phyloP scores from a whole-genome alignment of 495 filamentous ascomycete genomes.

The Platismatia glauca region DNA sequence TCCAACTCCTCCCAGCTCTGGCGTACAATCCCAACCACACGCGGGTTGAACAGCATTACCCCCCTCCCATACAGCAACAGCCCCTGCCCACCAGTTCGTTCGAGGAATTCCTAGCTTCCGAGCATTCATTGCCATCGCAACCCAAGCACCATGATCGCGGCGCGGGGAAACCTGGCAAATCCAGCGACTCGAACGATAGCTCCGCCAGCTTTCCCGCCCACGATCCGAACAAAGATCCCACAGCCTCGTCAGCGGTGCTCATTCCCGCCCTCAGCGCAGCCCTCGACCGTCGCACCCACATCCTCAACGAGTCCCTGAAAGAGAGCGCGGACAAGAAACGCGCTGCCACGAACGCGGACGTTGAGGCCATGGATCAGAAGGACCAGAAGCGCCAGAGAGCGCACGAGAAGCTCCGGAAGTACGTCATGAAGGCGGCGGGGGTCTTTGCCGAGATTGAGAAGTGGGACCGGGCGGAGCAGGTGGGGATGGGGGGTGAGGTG shows the following conservation, averaged over 20 bases:
- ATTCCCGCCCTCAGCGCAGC: slow-evolving; percentile 86
- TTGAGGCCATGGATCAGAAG: slow-evolving; percentile 2
- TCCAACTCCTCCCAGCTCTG: slow-evolving; percentile 31
- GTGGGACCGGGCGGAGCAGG: slow-evolving; percentile 69
- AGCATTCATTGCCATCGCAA: slow-evolving; percentile 27
- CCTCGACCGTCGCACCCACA: slow-evolving; percentile 58
- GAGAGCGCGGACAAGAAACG: slow-evolving; percentile 2
- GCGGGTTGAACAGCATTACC: slow-evolving; percentile 14
- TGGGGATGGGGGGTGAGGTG: slow-evolving; percentile 87
- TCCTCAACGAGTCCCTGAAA: slow-evolving; percentile 19
- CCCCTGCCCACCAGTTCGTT: slow-evolving; percentile 18
- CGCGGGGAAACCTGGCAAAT: slow-evolving; percentile 19
- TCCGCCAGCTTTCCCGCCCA: slow-evolving; percentile 16
- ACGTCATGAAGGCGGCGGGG: slow-evolving; percentile 65
- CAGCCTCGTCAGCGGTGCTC: slow-evolving; percentile 72
- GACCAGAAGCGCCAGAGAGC: slow-evolving; percentile 56
- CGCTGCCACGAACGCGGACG: slow-evolving; percentile 10
- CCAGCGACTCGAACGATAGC: not conserved
- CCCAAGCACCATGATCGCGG: slow-evolving; percentile 18
- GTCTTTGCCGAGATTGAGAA: slow-evolving; percentile 81
- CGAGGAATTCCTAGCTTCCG: slow-evolving; percentile 22
- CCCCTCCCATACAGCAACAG: slow-evolving; percentile 18
- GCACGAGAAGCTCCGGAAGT: slow-evolving; percentile 70
- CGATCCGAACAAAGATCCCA: slow-evolving; percentile 32
- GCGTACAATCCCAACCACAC: slow-evolving; percentile 20